Evolutionary conservation across 2,329 filamentous ascomycete genomes (phyloP).

Genomic region (Sporothrix phasma): DNA sequence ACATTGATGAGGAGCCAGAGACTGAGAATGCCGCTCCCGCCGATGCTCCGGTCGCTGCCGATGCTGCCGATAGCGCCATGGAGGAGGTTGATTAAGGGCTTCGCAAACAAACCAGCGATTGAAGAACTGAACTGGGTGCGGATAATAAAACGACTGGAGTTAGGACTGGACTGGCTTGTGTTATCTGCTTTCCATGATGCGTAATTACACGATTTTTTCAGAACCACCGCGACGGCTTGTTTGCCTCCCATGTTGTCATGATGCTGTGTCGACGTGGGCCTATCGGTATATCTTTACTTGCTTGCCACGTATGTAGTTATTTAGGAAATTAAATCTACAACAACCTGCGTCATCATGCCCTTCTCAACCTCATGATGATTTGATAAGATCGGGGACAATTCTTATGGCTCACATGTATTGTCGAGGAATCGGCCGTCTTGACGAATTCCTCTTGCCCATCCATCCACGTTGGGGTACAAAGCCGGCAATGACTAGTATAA

Average conservation of each 20-base stretch:
- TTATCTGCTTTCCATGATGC: conserved; percentile 15
- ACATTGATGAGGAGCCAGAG: conserved; percentile 91
- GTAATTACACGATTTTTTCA: conserved; percentile 8
- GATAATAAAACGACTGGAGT: conserved; percentile 33
- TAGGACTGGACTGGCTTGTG: conserved; percentile 28
- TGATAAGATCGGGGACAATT: too few species aligned
- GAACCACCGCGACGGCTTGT: background rate
- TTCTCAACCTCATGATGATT: too few species aligned
- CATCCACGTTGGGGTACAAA: too few species aligned
- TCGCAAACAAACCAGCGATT: conserved; percentile 23
- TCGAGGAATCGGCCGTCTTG: too few species aligned
- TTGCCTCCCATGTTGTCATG: background rate
- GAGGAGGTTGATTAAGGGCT: conserved; percentile 93
- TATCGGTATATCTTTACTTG: background rate
- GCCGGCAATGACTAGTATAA: too few species aligned
- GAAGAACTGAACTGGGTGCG: conserved; percentile 18
- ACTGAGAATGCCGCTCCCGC: conserved; percentile 47
- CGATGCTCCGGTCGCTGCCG: conserved; percentile 49
- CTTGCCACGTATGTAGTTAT: background rate
- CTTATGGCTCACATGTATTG: too few species aligned
- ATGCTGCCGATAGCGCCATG: conserved; percentile 87
- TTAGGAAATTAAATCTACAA: background rate
- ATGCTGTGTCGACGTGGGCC: background rate
- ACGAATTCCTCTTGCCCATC: too few species aligned
- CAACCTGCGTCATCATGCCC: too few species aligned